Base-by-base conservation (phyloP, 2,329 filamentous ascomycete species). In the Aspergillus ochraceus region DNA sequence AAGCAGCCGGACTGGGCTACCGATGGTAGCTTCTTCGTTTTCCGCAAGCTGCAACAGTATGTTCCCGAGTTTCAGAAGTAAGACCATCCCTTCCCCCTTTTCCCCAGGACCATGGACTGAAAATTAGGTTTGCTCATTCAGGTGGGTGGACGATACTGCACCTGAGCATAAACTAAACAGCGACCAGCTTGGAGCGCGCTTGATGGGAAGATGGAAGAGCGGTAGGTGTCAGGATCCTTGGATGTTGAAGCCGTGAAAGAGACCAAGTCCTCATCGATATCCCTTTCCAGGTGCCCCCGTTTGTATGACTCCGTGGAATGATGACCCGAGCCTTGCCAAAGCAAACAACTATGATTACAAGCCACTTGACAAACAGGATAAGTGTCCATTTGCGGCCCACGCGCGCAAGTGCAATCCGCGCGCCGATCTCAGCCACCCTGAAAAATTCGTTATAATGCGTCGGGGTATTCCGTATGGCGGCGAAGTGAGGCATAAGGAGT, bases 21-120 rank as follows among this genome's bases (percentile, higher is more conserved):
- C 2, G 78, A 81, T 52, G 79, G 80, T 4, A 80, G 77, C 62
- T 79, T 80, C 58, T 69, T 81, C 10, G 76, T 71, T 30, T 78
- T 81, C 64, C 77, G 79, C 12, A 76, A 80, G 50, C 71, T 81
- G 3, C 69, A 75, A 54, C 79, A 82, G 60, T 72, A 78, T 4
- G 79, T 81, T 6, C 78, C 76, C 1, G 79, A 80, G 50, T 81
- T 79, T 52, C 66, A 81, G 5, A 59, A 57, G 68, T 70, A 63
- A 22, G 61, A 29, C 6, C 24, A 24, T 6, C 24, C 24, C 6
- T 4, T 24, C 24, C 24, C 24, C 24, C 24, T 24, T 24, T 22
- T 24, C 24, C 24, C 24, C 24, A 24, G 24, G 24, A 24, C 24
- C 24, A 24, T 24, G 24, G 4, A 10, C 52, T 55, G 5, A 59